Base-by-base conservation (phyloP, 2,329 filamentous ascomycete species). In the Cyphellophora attinorum region DNA sequence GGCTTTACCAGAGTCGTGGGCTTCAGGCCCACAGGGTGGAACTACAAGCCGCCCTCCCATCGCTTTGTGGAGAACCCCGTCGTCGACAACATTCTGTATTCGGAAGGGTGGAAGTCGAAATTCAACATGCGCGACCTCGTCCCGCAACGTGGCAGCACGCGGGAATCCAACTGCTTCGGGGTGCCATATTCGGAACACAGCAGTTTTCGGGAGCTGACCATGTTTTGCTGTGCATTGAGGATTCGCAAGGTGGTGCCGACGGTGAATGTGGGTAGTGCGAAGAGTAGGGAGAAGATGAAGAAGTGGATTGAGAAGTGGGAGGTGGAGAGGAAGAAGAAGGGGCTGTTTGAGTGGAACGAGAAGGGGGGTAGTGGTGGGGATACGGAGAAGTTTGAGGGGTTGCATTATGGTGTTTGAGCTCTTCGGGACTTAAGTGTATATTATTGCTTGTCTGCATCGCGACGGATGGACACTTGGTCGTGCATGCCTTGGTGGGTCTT, bases 161-260 rank as follows among this genome's bases (percentile, higher is more conserved):
- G 72, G 31, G 79, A 89, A 48, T 83, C 83, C 23, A 80, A 81
- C 56, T 95, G 86, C 56, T 94, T 93, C 48, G 88, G 85, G 1
- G 91, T 96, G 2, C 91, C 91, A 2, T 98, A 98, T 55, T 88
- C 81, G 33, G 91, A 98, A 62, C 91, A 98, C 57, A 91, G 83
- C 56, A 93, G 84, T 42, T 98, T 98, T 54, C 72, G 89, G 27
- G 91, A 98, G 64, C 60, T 98, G 53, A 89, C 85, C 1, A 80
- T 96, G 72, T 98, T 98, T 54, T 75, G 89, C 47, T 91, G 91
- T 68, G 75, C 80, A 13, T 56, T 98, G 56, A 67, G 83, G 37
- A 93, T 98, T 45, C 86, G 89, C 44, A 84, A 80, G 59, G 74
- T 98, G 5, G 81, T 98, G 11, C 91, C 91, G 0, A 98, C 91